These are phyloP conservation scores for Pichia sp. DNA, from an alignment of 1,139 yeast species.

Conservation along the genomic window DNA sequence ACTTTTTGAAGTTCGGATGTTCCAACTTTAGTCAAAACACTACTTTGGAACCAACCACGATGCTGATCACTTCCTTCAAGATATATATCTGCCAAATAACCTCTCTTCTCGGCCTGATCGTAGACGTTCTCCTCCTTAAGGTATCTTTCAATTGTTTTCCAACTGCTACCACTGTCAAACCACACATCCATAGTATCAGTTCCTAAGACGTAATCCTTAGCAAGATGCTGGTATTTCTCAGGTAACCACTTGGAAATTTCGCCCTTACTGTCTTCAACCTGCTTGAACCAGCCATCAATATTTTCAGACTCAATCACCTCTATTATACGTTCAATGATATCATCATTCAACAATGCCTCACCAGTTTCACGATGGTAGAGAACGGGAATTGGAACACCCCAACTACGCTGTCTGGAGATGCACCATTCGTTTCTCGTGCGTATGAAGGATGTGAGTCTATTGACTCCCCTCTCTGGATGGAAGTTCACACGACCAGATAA, in stretches of 20 bases:
- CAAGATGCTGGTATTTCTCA: slow-evolving; percentile 27
- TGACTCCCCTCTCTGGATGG: slow-evolving; percentile 64
- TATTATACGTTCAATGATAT: slow-evolving; percentile 49
- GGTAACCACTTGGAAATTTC: slow-evolving; percentile 69
- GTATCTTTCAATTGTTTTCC: slow-evolving; percentile 58
- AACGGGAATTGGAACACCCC: slow-evolving; percentile 99
- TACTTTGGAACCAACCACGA: slow-evolving; percentile 98
- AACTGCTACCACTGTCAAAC: slow-evolving; percentile 96
- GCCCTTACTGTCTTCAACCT: slow-evolving; percentile 33
- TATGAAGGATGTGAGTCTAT: slow-evolving; percentile 66
- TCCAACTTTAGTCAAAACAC: slow-evolving; percentile 72
- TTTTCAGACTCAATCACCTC: slow-evolving; percentile 46
- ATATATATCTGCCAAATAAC: slow-evolving; percentile 64
- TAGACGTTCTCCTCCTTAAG: slow-evolving; percentile 24
- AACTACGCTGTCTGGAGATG: slow-evolving; percentile 89
- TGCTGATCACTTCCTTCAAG: slow-evolving; percentile 97
- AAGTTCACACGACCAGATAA: slow-evolving; percentile 55
- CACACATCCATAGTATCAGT: slow-evolving; percentile 97
- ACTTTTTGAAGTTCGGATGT: slow-evolving; percentile 33
- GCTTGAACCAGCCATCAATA: slow-evolving; percentile 74
- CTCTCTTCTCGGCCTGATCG: slow-evolving; percentile 27
- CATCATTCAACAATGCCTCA: slow-evolving; percentile 49
- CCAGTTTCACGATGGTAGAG: slow-evolving; percentile 55
- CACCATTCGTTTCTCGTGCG: slow-evolving; percentile 91
- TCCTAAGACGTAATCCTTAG: slow-evolving; percentile 50